Evolutionary conservation across 2,329 filamentous ascomycete species (phyloP).

Genomic region (Aureobasidium vineae): DNA sequence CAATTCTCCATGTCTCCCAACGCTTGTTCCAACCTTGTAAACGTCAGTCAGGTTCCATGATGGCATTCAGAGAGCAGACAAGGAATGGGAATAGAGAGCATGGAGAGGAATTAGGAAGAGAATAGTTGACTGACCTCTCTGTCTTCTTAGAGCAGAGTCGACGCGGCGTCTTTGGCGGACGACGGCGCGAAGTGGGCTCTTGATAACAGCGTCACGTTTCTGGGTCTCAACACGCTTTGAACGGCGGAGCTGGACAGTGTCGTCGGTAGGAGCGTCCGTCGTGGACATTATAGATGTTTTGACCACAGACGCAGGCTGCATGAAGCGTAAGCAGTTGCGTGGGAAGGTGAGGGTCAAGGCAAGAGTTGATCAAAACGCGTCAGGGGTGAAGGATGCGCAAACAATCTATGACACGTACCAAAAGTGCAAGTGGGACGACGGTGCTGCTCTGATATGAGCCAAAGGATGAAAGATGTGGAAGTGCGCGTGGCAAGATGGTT

Average conservation of each 20-base stretch:
- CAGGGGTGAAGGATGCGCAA: neutral
- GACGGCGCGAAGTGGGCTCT: too few relatives aligned
- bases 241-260: neutral
- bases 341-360: neutral
- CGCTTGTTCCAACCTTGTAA: neutral
- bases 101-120: neutral
- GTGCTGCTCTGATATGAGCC: neutral
- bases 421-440: too few relatives aligned
- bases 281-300: neutral
- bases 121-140: neutral
- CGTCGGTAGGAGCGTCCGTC: neutral
- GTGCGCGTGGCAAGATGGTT: neutral
- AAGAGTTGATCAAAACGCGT: neutral
- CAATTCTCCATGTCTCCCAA: neutral
- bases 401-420: neutral
- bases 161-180: neutral
- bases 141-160: neutral
- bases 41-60: neutral
- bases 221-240: neutral
- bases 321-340: neutral
- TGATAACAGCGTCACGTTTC: neutral
- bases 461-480: neutral
- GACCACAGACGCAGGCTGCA: neutral
- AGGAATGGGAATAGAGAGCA: neutral
- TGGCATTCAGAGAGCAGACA: neutral